Evolutionary conservation across 2,329 filamentous ascomycete species (phyloP), one percentile per base, ranked within the genome.

Genomic region (Lasiodiplodia theobromae): DNA sequence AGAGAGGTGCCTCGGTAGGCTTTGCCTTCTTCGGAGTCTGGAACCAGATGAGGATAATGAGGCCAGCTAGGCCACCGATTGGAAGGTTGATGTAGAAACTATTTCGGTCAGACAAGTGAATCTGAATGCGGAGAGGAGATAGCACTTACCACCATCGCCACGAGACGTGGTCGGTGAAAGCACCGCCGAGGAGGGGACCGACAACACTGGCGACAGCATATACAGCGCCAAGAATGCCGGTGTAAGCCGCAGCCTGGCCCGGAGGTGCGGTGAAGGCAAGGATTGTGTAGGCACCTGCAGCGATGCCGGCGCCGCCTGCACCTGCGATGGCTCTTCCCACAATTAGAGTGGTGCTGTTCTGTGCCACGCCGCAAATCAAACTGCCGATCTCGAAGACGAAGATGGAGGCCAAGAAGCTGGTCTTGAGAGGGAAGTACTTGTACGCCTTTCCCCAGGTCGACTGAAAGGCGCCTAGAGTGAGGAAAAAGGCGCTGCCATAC

Each of bases 321-420:
- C 82, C 82, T 23, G 79, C 76, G 34, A 84, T 77, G 0, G 80
- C 77, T 49, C 82, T 69, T 7, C 82, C 82, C 18, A 82, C 71
- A 57, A 83, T 83, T 54, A 83, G 72, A 0, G 76, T 76, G 7
- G 73, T 74, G 4, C 75, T 78, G 62, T 75, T 79, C 16, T 74
- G 75, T 1, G 80, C 77, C 0, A 79, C 76, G 74, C 58, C 87
- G 71, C 86, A 88, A n/a, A 89, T 74, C 5, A 85, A 71, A 1
- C 86, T 87, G 2, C 87, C 87, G 5, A 87, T 21, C 72, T 88
- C 86, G 70, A 89, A 89, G 51, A 87, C 67, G 44, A 76, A 71
- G 21, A 71, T 67, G 8, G 74, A 62, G 1, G 72, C 60, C 18
- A 82, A 66, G 69, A 80, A 83, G 31, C 73, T 73, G 11, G 67